Evolutionary conservation across 2,329 filamentous ascomycete species (phyloP), one percentile per base, ranked within the genome.

Genomic region (Diaporthe velutina): DNA sequence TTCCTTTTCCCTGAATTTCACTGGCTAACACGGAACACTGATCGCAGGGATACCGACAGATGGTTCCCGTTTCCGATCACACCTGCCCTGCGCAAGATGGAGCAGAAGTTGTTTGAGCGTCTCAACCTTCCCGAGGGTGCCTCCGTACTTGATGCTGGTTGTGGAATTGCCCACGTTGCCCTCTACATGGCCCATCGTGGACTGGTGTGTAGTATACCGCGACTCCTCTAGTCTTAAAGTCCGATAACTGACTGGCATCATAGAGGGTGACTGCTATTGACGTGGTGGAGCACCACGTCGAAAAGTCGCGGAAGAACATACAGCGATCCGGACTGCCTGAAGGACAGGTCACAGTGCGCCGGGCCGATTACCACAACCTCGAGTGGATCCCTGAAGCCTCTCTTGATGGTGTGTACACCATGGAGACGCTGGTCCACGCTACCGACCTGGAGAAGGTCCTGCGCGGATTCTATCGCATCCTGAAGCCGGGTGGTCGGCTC

Each of bases 361-460:
- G 83, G 74, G 86, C 84, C 79, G 87, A 90, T 76, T 90, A 90
- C 77, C 88, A 90, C 76, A 81, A 89, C 75, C 82, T 90, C 1
- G 83, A 86, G 2, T 75, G 76, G 7, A 80, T 89, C 30, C 71
- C 77, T 0, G 77, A 81, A 35, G 79, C 77, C 4, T 85, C 82
- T 0, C 84, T 88, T 55, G 88, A 90, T 71, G 88, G 88, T 4
- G 80, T 87, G 38, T 90, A 90, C 78, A 90, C 88, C 0, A 88
- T 90, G 85, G 88, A 90, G 79, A 89, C 88, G 0, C 85, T 90
- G 61, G 88, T 89, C 0, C 88, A 90, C 77, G 87, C 88, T 1
- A 87, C 85, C 1, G 84, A 89, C 52, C 85, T 86, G 0, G 76
- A 83, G 54, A 80, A 79, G 9, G 88, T 86, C 2, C 80, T 89